Conservation (phyloP, 2,329 filamentous ascomycete species). For the Exophiala sideris region DNA sequence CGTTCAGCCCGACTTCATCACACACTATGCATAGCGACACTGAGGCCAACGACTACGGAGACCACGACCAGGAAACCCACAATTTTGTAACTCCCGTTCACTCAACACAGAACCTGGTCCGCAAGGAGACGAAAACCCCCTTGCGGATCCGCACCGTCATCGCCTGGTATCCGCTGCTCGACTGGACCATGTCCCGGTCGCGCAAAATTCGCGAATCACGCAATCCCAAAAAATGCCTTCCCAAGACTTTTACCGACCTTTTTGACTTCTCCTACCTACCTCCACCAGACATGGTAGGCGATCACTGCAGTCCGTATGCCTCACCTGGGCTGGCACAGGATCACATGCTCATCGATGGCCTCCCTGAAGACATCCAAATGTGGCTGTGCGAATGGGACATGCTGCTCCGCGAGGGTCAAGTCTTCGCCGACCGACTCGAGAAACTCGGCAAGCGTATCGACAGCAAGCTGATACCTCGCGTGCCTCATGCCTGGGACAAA, state of each 20-base stretch:
- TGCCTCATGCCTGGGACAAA: slow-evolving; percentile 50
- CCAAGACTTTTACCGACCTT: slow-evolving; percentile 46
- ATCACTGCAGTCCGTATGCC: slow-evolving; percentile 57
- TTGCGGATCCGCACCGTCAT: slow-evolving; percentile 55
- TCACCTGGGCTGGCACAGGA: slow-evolving; percentile 56
- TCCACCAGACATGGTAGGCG: slow-evolving; percentile 40
- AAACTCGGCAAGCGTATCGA: slow-evolving; percentile 43
- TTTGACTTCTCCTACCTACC: slow-evolving; percentile 49
- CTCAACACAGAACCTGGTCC: slow-evolving; percentile 19
- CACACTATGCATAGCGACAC: slow-evolving; percentile 14
- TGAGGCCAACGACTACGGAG: slow-evolving; percentile 15
- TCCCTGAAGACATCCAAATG: slow-evolving; percentile 60
- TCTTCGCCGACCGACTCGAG: slow-evolving; percentile 42
- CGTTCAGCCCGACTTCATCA: slow-evolving; percentile 28
- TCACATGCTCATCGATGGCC: slow-evolving; percentile 49
- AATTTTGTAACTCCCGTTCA: slow-evolving; percentile 14
- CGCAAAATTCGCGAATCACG: slow-evolving; percentile 55
- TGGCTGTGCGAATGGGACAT: slow-evolving; percentile 66
- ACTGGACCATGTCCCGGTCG: slow-evolving; percentile 59
- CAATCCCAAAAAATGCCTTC: slow-evolving; percentile 50
- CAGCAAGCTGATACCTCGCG: slow-evolving; percentile 45
- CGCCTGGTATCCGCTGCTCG: slow-evolving; percentile 61
- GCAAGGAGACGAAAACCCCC: slow-evolving; percentile 33
- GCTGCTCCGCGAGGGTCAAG: slow-evolving; percentile 58
- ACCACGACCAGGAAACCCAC: slow-evolving; percentile 9